A percentile compares a stretch with the other conserved stretches of the same genome.
Conservation (phyloP, 441 rosid genomes). For the Pelargonium australe region DNA sequence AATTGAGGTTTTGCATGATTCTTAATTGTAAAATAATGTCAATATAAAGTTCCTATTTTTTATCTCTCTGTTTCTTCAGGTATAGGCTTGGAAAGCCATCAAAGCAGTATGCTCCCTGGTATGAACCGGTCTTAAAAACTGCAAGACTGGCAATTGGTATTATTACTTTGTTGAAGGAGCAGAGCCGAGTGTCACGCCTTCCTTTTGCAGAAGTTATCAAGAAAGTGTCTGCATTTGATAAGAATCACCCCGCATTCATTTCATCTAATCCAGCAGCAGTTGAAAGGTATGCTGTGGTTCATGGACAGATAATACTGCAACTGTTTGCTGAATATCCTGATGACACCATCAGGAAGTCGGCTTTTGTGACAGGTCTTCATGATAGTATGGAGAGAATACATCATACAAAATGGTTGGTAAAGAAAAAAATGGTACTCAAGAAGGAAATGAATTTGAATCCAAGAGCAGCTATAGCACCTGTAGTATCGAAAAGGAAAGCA, state of each 20-base stretch:
- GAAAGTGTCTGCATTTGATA: slow-evolving; percentile 43
- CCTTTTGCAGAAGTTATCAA: slow-evolving; percentile 52
- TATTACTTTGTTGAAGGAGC: slow-evolving; percentile 48
- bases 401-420: slow-evolving; percentile 64
- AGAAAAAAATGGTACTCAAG: slow-evolving; percentile 40
- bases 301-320: slow-evolving; percentile 72
- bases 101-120: slow-evolving; percentile 74
- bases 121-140: slow-evolving; percentile 54
- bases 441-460: slow-evolving; percentile 55
- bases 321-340: slow-evolving; percentile 57
- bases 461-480: slow-evolving; percentile 48
- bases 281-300: slow-evolving; percentile 68
- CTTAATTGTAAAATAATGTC: background rate
- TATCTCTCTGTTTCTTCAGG: slow-evolving; percentile 35
- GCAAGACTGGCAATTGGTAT: slow-evolving; percentile 57
- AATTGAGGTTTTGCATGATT: background rate
- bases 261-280: slow-evolving; percentile 47
- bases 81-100: slow-evolving; percentile 81
- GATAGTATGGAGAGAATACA: slow-evolving; percentile 65
- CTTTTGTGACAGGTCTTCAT: slow-evolving; percentile 54
- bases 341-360: slow-evolving; percentile 40
- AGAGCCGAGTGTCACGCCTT: slow-evolving; percentile 48
- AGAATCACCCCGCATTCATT: slow-evolving; percentile 44
- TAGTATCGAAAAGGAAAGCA: slow-evolving; percentile 48
- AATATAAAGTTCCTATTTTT: background rate